These are phyloP conservation scores for Closterium sp. DNA, from an alignment of 139 green algal species.

Conservation along the genomic window DNA sequence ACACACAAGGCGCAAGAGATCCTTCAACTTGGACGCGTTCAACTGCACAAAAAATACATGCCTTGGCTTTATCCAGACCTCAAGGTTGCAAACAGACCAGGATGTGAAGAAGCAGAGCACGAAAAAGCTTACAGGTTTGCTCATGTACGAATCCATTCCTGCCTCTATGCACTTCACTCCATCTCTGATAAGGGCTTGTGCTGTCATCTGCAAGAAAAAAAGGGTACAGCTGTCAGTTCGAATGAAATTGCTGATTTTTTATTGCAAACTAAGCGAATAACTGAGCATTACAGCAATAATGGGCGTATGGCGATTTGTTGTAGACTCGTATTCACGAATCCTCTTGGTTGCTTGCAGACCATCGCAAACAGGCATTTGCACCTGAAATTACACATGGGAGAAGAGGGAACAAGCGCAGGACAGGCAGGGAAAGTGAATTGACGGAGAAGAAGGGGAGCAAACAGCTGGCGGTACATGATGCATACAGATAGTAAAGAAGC, in stretches of 20 bases:
- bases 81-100: neutral
- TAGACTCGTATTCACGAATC: conserved; percentile 31
- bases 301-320: neutral
- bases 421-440: neutral
- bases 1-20: conserved; percentile 18
- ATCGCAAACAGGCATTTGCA: conserved; percentile 40
- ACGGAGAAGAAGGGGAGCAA: no score
- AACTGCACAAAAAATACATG: neutral
- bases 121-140: conserved; percentile 2
- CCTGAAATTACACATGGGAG: conserved; percentile 4
- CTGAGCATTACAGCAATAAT: conserved; percentile 37
- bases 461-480: no score
- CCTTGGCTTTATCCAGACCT: neutral
- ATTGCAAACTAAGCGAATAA: no score
- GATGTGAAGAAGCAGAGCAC: neutral
- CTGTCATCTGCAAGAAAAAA: conserved; percentile 35
- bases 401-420: neutral
- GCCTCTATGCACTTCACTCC: conserved; percentile 25
- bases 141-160: conserved; percentile 39
- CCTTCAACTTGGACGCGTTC: conserved; percentile 34
- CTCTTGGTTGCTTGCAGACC: conserved; percentile 15
- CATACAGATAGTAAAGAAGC: no score
- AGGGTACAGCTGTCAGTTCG: neutral
- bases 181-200: conserved; percentile 27
- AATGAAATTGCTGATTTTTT: no score